Conservation (phyloP, 2,329 filamentous ascomycete genomes). For the Aspergillus sp. region DNA sequence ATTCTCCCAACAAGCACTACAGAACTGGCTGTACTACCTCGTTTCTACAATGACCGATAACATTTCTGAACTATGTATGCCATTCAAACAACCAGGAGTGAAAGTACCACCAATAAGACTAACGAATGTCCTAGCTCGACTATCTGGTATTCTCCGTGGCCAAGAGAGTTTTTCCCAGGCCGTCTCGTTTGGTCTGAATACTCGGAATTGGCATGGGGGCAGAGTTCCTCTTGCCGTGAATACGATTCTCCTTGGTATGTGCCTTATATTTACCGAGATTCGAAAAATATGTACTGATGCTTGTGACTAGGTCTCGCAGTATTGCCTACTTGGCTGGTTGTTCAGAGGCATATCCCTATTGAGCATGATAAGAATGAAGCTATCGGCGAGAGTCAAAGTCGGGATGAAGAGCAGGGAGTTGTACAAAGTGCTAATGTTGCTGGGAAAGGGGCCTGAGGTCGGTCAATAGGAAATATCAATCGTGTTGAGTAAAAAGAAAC, state of each 20-base stretch:
- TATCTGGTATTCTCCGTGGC: constrained; percentile 39
- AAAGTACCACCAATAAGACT: background rate
- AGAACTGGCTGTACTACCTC: constrained; percentile 54
- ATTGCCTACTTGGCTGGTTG: constrained; percentile 22
- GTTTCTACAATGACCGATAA: constrained; percentile 51
- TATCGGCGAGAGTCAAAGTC: background rate
- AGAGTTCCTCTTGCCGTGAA: constrained; percentile 38
- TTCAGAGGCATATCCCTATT: constrained; percentile 14
- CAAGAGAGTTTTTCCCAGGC: constrained; percentile 43
- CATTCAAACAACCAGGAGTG: accelerated
- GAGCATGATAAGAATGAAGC: constrained; percentile 10
- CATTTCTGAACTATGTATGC: constrained; percentile 42
- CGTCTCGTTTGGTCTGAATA: constrained; percentile 39
- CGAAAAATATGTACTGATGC: background rate
- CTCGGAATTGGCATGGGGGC: constrained; percentile 38
- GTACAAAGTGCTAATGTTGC: background rate
- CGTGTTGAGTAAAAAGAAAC: too few species aligned
- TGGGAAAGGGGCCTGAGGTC: too few species aligned
- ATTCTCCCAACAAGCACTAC: constrained; percentile 47
- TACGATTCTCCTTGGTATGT: constrained; percentile 26
- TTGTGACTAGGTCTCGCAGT: constrained; percentile 15
- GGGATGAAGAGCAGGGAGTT: constrained; percentile 11
- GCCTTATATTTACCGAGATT: background rate
- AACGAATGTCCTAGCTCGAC: constrained; percentile 20
- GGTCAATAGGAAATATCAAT: too few species aligned